These are phyloP conservation scores for Candida arabinofermentans DNA, from an alignment of 805 yeast species.

Conservation along the genomic window DNA sequence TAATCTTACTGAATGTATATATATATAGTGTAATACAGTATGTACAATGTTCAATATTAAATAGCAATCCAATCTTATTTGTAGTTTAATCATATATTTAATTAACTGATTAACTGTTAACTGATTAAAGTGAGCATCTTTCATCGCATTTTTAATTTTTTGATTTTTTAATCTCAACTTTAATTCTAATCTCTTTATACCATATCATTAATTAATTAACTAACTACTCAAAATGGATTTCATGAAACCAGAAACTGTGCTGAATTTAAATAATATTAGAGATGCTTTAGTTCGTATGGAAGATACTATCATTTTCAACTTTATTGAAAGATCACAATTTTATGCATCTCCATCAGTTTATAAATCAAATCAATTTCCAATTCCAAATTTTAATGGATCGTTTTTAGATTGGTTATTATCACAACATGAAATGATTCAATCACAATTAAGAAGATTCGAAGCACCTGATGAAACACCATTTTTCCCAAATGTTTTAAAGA, in stretches of 20 bases:
- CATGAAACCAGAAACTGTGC: conserved; percentile 73
- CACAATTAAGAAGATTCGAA: conserved; percentile 84
- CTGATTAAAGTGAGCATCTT: no score
- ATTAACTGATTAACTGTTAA: no score
- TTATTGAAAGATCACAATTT: conserved; percentile 92
- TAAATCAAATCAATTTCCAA: conserved; percentile 46
- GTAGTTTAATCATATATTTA: no score
- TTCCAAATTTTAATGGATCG: conserved; percentile 68
- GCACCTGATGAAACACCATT: conserved; percentile 95
- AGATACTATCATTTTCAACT: conserved; percentile 87
- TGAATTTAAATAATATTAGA: conserved; percentile 78
- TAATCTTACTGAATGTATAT: no score
- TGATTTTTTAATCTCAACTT: no score
- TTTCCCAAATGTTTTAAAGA: conserved; percentile 62
- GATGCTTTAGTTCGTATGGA: conserved; percentile 88
- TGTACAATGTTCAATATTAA: no score
- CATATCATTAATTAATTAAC: neutral
- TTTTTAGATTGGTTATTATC: conserved; percentile 83
- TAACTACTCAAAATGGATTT: conserved; percentile 60
- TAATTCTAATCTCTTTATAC: no score
- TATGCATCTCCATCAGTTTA: conserved; percentile 73
- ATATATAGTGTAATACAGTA: no score
- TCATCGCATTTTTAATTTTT: no score
- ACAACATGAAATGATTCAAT: conserved; percentile 69
- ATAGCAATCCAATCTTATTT: no score